phyloP scores from a whole-genome alignment of 2,329 filamentous ascomycete species.

The Hypomyces rosellus region DNA sequence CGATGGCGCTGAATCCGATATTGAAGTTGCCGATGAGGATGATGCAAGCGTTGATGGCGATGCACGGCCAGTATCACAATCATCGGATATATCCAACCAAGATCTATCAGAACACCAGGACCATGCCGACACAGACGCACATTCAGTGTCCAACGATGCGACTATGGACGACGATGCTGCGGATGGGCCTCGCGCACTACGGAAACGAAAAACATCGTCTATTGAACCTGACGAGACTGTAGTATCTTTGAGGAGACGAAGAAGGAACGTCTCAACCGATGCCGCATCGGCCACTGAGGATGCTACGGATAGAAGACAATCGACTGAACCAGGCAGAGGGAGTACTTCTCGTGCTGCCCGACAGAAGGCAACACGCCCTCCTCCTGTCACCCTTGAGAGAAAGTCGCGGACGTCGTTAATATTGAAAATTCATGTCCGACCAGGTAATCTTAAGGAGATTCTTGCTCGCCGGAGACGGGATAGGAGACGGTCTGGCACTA shows the following conservation, averaged over 20 bases:
- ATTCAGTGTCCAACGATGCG: constrained; percentile 70
- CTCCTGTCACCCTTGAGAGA: constrained; percentile 37
- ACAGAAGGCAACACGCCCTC: constrained; percentile 39
- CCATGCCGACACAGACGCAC: constrained; percentile 23
- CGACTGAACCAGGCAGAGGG: constrained; percentile 23
- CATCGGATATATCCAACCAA: constrained; percentile 31
- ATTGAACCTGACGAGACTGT: constrained; percentile 53
- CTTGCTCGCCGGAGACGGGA: constrained; percentile 30
- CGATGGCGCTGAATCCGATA: constrained; percentile 25
- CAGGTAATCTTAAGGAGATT: constrained; percentile 33
- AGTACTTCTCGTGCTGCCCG: constrained; percentile 52
- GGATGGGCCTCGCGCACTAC: constrained; percentile 69
- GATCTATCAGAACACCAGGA: constrained; percentile 66
- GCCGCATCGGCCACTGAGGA: constrained; percentile 30
- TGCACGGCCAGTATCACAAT: constrained; percentile 19
- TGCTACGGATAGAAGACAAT: constrained; percentile 23
- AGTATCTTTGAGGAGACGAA: constrained; percentile 47
- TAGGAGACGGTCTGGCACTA: constrained; percentile 20
- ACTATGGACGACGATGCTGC: constrained; percentile 62
- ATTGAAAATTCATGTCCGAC: constrained; percentile 30
- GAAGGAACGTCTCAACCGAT: constrained; percentile 42
- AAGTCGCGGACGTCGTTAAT: constrained; percentile 29
- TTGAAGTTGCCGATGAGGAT: constrained; percentile 21
- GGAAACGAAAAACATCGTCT: constrained; percentile 80
- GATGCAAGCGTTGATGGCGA: constrained; percentile 18